Base-by-base conservation (phyloP, 495 filamentous ascomycete species). In the Geopyxis carbonaria region DNA sequence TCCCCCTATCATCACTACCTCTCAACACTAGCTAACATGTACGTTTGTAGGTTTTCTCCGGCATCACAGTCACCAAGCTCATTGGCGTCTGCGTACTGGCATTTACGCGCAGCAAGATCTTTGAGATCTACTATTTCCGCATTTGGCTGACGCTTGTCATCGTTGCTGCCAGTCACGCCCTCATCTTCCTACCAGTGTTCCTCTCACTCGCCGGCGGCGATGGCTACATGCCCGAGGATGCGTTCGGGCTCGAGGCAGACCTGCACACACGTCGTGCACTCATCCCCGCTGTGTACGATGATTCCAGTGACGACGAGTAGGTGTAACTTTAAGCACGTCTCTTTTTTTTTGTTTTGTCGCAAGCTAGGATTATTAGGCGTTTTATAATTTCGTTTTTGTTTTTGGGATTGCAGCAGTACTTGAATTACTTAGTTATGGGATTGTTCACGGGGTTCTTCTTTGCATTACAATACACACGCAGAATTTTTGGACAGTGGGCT, bases 41-140 rank as follows among this genome's bases (percentile, higher is more conserved):
- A 2, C 13, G n/a, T n/a, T 21, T 25, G 42, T 24, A 53, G 50
- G 50, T 99, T 9, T 89, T 99, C 56, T 87, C 78, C 34, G 89
- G 89, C 0, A 99, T 99, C 55, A 94, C 85, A 0, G 61, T 99
- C 19, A 99, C 89, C 15, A 99, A 99, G 58, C 61, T 94, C 1
- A 61, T 99, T 6, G 89, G 89, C 1, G 91, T 99, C 2, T 76
- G 68, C 34, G 89, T 99, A 28, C 66, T 99, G 10, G 89, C 86
- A 0, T 95, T 92, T 46, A 99, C 89, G 5, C 62, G 80, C 18
- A 92, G 83, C 59, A 95, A 94, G 70, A 95, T 99, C 57, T 99
- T 99, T 54, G 91, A 95, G 65, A 80, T 95, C 39, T 99, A 95
- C 59, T 99, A 95, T 57, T 99, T 99, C 63, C 66, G 89, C 5